Evolutionary conservation across 2,329 filamentous ascomycete genomes (phyloP), one percentile per base, ranked within the genome.

Genomic region (Aurifilum marmelostoma): DNA sequence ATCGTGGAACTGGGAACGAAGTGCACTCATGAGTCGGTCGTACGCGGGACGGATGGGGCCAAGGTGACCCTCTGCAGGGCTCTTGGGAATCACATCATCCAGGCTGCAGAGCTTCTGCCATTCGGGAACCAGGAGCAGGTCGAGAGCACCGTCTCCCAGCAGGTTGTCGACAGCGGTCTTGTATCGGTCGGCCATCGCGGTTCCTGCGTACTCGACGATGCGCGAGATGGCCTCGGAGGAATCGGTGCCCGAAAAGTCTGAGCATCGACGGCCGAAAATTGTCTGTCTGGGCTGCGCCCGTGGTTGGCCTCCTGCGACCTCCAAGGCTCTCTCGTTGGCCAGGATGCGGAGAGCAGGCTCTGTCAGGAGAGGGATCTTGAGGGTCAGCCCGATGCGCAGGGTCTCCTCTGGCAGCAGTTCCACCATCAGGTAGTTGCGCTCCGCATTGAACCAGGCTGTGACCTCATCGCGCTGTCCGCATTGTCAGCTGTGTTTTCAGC

Each of bases 331-430:
- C 74, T 92, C 89, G 24, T 85, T 87, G 29, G 91, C 89, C 5
- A 92, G 80, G 34, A 90, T 84, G 14, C 83, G 81, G 72, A 90
- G 91, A 0, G 88, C 81, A 27, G 78, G 74, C 41, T 81, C 81
- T 0, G 83, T 79, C 1, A 88, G 74, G 16, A 79, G 75, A 0
- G 79, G 75, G 12, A 83, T 79, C 68, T 83, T 71, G 7, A 89
- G 73, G 3, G 77, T 77, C 71, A 83, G 82, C 6, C 84, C 88
- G 9, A 92, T 86, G 29, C 83, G 82, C 41, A 91, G 82, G 9
- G 85, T 80, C 65, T 87, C 84, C 72, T 92, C 89, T 0, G 90
- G 86, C 47, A 91, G 83, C 7, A 88, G 79, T 73, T 92, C 89
- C 18, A 91, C 82, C 72, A 92, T 89, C 1, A 81, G 79, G 5